Evolutionary conservation across 108 stramenopile genomes (phyloP).

Genomic region (Stephanodiscus triporus): DNA sequence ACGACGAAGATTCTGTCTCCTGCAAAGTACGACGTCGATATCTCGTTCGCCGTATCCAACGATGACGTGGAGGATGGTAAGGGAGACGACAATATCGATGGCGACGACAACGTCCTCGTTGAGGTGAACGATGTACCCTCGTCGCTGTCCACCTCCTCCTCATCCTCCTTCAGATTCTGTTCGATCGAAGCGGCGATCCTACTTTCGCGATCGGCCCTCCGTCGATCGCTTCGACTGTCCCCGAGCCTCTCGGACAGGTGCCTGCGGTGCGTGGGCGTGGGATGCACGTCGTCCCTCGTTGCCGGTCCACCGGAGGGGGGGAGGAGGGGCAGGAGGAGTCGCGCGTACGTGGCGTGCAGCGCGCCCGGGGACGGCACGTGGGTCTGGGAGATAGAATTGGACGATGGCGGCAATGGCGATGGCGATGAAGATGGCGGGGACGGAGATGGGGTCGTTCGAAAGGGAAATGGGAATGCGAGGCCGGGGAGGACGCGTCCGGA

Average conservation of each 20-base stretch:
- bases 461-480: neutral
- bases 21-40: neutral
- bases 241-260: constrained; percentile 33
- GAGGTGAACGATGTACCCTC: neutral
- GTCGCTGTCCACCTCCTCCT: neutral
- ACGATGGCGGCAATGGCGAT: constrained; percentile 1
- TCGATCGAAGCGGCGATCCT: constrained; percentile 58
- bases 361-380: constrained; percentile 52
- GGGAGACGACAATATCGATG: neutral
- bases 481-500: constrained; percentile 28
- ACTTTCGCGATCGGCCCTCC: constrained; percentile 63
- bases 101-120: neutral
- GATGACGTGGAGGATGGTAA: neutral
- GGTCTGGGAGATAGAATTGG: constrained; percentile 43
- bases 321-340: constrained; percentile 28
- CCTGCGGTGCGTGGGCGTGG: constrained; percentile 59
- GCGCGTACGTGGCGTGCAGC: constrained; percentile 58
- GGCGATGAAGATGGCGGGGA: constrained; percentile 10
- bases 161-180: constrained; percentile 46
- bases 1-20: neutral
- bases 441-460: neutral
- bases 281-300: constrained; percentile 65
- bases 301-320: constrained; percentile 15
- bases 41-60: neutral
- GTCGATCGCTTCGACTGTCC: constrained; percentile 52